Evolutionary conservation across 352 stramenopile genomes (phyloP).

Genomic region (Pythium periplocum): DNA sequence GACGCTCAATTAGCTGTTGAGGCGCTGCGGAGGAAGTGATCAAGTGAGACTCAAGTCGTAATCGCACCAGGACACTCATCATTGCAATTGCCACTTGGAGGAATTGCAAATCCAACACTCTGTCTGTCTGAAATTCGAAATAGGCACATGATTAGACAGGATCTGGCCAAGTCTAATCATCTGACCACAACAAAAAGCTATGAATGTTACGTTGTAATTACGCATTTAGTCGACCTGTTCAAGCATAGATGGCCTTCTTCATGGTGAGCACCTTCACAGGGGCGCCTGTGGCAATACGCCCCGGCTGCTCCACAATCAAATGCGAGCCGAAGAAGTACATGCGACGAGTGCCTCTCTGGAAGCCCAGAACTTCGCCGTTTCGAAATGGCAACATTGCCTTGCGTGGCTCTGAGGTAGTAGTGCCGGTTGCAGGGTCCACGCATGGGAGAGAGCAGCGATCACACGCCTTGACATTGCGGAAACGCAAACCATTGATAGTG

Average conservation of each 20-base stretch:
- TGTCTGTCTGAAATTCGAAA: no score
- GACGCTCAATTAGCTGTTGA: neutral
- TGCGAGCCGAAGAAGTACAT: constrained; percentile 80
- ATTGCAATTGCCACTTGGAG: no score
- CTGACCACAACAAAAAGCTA: no score
- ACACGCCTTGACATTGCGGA: constrained; percentile 75
- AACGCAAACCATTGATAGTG: constrained; percentile 38
- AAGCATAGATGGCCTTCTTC: constrained; percentile 55
- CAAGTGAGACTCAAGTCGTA: no score
- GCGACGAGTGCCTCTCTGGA: constrained; percentile 39
- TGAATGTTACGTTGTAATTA: no score
- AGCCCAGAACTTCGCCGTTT: constrained; percentile 58
- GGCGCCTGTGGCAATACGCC: constrained; percentile 34
- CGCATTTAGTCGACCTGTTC: neutral
- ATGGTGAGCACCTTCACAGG: constrained; percentile 61
- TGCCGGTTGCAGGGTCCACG: constrained; percentile 60
- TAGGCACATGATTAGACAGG: no score
- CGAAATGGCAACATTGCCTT: constrained; percentile 45
- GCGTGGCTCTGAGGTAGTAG: constrained; percentile 34
- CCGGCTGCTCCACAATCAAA: constrained; percentile 39
- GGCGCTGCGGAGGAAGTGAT: no score
- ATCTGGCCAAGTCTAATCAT: no score
- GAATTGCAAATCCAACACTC: no score
- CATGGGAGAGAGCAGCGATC: constrained; percentile 70
- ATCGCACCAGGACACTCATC: no score